A percentile compares a stretch with the other conserved stretches of the same genome.
Evolutionary conservation across 2,329 filamentous ascomycete genomes (phyloP).

Genomic region (Hypoxylon sp.): DNA sequence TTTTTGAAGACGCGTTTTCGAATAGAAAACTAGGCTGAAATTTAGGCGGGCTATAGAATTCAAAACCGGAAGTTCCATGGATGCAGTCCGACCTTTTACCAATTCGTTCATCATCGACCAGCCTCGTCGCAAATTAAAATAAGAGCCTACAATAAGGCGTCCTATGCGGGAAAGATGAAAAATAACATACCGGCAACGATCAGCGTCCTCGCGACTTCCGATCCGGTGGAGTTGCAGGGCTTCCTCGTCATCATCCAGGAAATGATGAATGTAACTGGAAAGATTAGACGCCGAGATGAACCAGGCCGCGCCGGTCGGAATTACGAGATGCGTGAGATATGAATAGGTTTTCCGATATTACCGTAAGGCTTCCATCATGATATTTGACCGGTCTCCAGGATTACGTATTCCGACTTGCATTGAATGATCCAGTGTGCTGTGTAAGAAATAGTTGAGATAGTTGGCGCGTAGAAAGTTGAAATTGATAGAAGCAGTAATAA

Average conservation of each 20-base stretch:
- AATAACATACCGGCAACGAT: conserved; percentile 25
- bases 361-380: conserved; percentile 15
- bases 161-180: not conserved
- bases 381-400: not conserved
- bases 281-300: conserved; percentile 19
- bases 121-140: conserved; percentile 27
- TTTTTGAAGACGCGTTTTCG: conserved; percentile 45
- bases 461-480: conserved; percentile 31
- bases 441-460: conserved; percentile 16
- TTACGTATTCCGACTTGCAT: not conserved
- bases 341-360: not conserved
- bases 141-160: not conserved
- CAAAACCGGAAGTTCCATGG: conserved; percentile 58
- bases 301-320: conserved; percentile 32
- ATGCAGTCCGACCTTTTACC: conserved; percentile 65
- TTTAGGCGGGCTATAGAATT: conserved; percentile 51
- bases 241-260: conserved; percentile 38
- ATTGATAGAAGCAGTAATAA: conserved; percentile 19
- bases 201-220: conserved; percentile 12
- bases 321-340: conserved; percentile 1
- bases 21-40: conserved; percentile 45
- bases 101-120: conserved; percentile 62
- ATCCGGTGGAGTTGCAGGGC: conserved; percentile 20
- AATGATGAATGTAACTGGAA: conserved; percentile 18
- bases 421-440: conserved; percentile 2